Evolutionary conservation across 2,329 filamentous ascomycete genomes (phyloP).

Genomic region (Cladosporium colombiae): DNA sequence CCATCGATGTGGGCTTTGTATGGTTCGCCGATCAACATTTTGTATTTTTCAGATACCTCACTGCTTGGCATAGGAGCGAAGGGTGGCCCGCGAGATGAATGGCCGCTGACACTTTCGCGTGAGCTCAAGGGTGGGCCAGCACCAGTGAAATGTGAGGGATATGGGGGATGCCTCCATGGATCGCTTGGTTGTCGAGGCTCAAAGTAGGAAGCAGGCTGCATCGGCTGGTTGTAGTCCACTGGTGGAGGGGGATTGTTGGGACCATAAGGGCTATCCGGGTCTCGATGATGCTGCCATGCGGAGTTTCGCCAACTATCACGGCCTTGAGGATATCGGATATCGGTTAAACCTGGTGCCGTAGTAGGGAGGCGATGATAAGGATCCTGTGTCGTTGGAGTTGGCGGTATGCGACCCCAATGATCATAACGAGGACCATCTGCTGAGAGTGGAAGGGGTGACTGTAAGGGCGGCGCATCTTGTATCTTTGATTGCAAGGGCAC

Average conservation of each 20-base stretch:
- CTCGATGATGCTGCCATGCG: neutral
- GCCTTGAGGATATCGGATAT: neutral
- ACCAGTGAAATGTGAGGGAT: slow-evolving; percentile 4
- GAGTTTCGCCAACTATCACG: slow-evolving; percentile 24
- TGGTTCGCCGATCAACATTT: slow-evolving; percentile 80
- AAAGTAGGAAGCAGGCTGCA: neutral
- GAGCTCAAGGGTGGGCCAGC: slow-evolving; percentile 23
- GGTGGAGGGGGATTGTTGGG: neutral
- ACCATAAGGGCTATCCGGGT: neutral
- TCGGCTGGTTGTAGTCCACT: neutral
- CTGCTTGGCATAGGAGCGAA: slow-evolving; percentile 47
- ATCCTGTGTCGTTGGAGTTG: neutral
- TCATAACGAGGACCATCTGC: slow-evolving; percentile 21
- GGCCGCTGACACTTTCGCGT: slow-evolving; percentile 33
- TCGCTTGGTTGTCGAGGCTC: slow-evolving; percentile 21
- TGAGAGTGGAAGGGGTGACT: neutral
- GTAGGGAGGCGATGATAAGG: neutral
- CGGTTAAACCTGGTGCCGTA: neutral
- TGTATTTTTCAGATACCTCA: slow-evolving; percentile 69
- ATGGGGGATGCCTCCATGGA: slow-evolving; percentile 19
- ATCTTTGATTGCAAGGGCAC: slow-evolving; percentile 24
- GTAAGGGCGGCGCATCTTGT: neutral
- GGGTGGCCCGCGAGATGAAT: slow-evolving; percentile 49
- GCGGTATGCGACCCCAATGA: slow-evolving; percentile 26
- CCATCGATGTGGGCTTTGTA: slow-evolving; percentile 74